Conservation (phyloP, 768 basidiomycete species). For the Trametopsis cervina region DNA sequence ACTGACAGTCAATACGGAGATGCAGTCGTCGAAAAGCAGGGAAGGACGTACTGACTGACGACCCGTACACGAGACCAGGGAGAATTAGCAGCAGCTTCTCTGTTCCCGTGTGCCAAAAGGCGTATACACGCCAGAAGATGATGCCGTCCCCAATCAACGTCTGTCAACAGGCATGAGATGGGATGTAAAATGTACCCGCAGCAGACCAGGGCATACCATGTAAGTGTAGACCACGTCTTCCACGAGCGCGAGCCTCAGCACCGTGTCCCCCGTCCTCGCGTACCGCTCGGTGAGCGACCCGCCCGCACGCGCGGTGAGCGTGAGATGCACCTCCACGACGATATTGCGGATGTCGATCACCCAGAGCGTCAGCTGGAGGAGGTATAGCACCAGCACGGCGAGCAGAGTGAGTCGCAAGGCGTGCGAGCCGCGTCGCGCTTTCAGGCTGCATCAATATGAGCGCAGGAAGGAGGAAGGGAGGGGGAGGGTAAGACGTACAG, state of each 20-base stretch:
- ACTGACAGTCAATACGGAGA: no score
- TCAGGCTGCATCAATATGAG: background rate
- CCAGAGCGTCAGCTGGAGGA: conserved; percentile 12
- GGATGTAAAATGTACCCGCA: no score
- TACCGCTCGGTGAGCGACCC: conserved; percentile 6
- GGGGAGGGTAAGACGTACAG: background rate
- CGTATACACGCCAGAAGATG: conserved; percentile 19
- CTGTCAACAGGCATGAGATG: no score
- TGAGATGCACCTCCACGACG: conserved; percentile 12
- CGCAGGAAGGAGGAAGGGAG: background rate
- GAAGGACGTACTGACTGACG: no score
- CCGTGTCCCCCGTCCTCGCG: background rate
- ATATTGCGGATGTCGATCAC: conserved; percentile 16
- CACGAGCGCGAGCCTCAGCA: conserved; percentile 8
- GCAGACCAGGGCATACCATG: conserved; percentile 16
- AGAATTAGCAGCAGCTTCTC: conserved; percentile 12
- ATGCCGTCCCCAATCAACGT: conserved; percentile 18
- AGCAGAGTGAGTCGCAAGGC: background rate
- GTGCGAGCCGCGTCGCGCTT: background rate
- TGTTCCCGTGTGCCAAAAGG: conserved; percentile 11
- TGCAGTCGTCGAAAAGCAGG: no score
- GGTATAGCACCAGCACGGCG: conserved; percentile 9
- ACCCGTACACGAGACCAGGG: conserved; percentile 12
- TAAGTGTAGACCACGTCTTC: conserved; percentile 16
- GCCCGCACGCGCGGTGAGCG: conserved; percentile 3